These are phyloP conservation scores for Flaveria floridana DNA, from an alignment of 140 eudicot genomes.

Conservation along the genomic window DNA sequence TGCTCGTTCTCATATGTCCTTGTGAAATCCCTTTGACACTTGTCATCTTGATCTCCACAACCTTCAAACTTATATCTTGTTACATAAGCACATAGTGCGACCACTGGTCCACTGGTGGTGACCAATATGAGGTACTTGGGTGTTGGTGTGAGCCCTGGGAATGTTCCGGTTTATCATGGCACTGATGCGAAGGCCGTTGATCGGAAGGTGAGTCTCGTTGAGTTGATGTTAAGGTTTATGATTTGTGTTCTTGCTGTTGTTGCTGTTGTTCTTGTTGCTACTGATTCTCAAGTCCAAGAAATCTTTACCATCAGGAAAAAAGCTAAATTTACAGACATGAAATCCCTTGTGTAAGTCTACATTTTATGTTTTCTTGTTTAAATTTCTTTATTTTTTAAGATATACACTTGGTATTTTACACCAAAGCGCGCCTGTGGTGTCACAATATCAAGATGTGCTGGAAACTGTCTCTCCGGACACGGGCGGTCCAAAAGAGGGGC, in stretches of 20 bases:
- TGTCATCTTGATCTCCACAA: not conserved
- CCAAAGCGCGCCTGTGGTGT: no score
- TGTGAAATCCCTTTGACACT: not conserved
- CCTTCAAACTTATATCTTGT: constrained; percentile 2
- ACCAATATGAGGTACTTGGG: constrained; percentile 66
- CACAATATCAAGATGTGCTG: no score
- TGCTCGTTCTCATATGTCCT: not conserved
- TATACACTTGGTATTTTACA: no score
- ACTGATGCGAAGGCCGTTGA: constrained; percentile 57
- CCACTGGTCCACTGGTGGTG: constrained; percentile 64
- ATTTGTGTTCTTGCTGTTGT: constrained; percentile 62
- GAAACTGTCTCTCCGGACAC: no score
- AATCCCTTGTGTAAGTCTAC: constrained; percentile 60
- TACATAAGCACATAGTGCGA: constrained; percentile 19
- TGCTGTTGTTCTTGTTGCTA: constrained; percentile 70
- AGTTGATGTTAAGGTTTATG: constrained; percentile 58
- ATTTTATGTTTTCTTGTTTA: not conserved
- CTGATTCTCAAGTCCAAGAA: constrained; percentile 69
- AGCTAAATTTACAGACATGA: constrained; percentile 90
- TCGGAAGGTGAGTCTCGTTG: constrained; percentile 57
- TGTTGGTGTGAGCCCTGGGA: constrained; percentile 49
- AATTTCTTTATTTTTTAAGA: not conserved
- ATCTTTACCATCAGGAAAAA: constrained; percentile 65
- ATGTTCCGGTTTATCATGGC: constrained; percentile 19
- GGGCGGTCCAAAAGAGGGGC: no score